Evolutionary conservation across 2,329 filamentous ascomycete genomes (phyloP).

Genomic region (Ophiostoma quercus): DNA sequence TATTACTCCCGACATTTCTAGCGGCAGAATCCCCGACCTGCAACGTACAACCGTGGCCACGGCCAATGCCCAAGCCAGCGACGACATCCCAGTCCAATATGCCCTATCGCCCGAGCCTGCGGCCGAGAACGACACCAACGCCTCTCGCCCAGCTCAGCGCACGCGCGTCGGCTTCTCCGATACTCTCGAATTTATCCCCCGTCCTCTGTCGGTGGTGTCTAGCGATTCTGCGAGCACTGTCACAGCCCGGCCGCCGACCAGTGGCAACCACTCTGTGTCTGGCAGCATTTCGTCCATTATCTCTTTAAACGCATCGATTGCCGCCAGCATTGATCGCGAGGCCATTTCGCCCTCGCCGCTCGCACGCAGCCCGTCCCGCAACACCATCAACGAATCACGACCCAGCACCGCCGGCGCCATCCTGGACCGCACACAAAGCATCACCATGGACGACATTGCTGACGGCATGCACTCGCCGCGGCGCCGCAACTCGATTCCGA

Average conservation of each 20-base stretch:
- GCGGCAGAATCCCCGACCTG: background rate
- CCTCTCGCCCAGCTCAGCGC: constrained; percentile 37
- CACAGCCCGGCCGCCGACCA: constrained; percentile 51
- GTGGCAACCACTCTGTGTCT: constrained; percentile 61
- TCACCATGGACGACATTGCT: constrained; percentile 33
- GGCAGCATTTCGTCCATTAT: constrained; percentile 76
- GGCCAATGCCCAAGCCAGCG: background rate
- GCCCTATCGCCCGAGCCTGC: background rate
- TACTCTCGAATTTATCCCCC: constrained; percentile 73
- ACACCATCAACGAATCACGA: constrained; percentile 44
- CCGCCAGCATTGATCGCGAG: constrained; percentile 40
- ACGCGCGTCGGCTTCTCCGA: constrained; percentile 79
- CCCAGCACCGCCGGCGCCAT: constrained; percentile 70
- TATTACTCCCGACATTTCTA: constrained; percentile 17
- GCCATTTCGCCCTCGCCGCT: constrained; percentile 34
- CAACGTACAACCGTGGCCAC: background rate
- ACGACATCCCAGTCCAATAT: background rate
- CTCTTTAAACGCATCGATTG: constrained; percentile 48
- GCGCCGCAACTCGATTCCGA: constrained; percentile 56
- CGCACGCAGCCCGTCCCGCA: constrained; percentile 40
- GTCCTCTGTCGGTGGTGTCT: constrained; percentile 77
- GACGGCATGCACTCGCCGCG: constrained; percentile 36
- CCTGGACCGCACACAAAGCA: constrained; percentile 48
- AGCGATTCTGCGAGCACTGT: constrained; percentile 76
- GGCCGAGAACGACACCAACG: constrained; percentile 20